Percentiles rank a stretch among this genome's conserved stretches.
These are phyloP conservation scores for Neonectria ditissima DNA, from an alignment of 2,329 filamentous ascomycete species.

Conservation along the genomic window DNA sequence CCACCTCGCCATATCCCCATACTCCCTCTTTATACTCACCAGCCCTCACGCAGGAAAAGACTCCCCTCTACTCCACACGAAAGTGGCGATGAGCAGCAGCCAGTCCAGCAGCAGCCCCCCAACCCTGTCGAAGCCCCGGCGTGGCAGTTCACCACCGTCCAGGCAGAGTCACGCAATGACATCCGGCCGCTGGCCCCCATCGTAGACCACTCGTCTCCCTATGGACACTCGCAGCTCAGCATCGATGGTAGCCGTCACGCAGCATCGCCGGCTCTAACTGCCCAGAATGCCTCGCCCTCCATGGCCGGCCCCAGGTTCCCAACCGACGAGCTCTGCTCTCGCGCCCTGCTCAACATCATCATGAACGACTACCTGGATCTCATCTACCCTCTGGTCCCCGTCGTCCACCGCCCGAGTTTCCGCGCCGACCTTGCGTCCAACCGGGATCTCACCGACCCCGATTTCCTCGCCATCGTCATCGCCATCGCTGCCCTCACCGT, in stretches of 20 bases:
- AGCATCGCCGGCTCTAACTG: slow-evolving; percentile 9
- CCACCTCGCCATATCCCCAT: neutral
- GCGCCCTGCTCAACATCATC: slow-evolving; percentile 36
- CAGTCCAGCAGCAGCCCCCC: slow-evolving; percentile 5
- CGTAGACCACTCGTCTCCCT: slow-evolving; percentile 16
- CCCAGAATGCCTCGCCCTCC: slow-evolving; percentile 14
- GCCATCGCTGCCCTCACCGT: slow-evolving; percentile 41
- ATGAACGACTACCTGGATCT: slow-evolving; percentile 44
- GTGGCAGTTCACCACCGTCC: slow-evolving; percentile 18
- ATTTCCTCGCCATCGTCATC: slow-evolving; percentile 43
- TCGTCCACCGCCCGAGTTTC: slow-evolving; percentile 43
- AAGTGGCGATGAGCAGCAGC: slow-evolving; percentile 16
- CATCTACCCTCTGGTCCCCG: slow-evolving; percentile 42
- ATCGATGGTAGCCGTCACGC: slow-evolving; percentile 1
- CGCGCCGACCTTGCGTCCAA: slow-evolving; percentile 36
- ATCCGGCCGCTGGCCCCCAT: slow-evolving; percentile 2
- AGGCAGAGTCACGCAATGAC: slow-evolving; percentile 11
- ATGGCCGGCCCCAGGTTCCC: slow-evolving; percentile 18
- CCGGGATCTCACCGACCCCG: slow-evolving; percentile 39
- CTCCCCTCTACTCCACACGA: slow-evolving; percentile 20
- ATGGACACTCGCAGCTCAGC: slow-evolving; percentile 10
- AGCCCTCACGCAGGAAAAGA: slow-evolving; percentile 5
- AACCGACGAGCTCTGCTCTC: slow-evolving; percentile 45
- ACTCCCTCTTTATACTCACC: neutral
- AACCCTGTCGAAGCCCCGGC: neutral